Evolutionary conservation across 2,329 filamentous ascomycete genomes (phyloP).

Genomic region (Diaporthe helianthi): DNA sequence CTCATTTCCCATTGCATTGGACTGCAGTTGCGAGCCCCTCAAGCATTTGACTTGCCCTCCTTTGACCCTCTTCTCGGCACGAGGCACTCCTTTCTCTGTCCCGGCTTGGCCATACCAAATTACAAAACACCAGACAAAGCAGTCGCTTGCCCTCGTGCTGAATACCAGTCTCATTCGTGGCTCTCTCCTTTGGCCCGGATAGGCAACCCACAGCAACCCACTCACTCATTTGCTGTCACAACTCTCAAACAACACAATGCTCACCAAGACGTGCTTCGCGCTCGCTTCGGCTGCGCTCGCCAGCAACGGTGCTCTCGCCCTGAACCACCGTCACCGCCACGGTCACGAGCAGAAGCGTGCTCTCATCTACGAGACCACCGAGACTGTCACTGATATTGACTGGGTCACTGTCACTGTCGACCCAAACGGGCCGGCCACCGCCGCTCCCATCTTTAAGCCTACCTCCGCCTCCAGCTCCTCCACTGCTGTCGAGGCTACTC

Average conservation of each 20-base stretch:
- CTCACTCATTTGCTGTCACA: neutral
- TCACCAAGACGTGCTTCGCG: constrained; percentile 50
- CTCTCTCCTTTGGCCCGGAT: neutral
- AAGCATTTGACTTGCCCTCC: constrained; percentile 24
- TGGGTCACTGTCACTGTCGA: constrained; percentile 54
- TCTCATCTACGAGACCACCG: constrained; percentile 43
- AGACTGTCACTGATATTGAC: constrained; percentile 46
- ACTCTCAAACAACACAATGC: constrained; percentile 47
- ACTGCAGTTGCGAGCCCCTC: neutral
- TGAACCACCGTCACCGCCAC: constrained; percentile 52
- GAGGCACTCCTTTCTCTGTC: constrained; percentile 30
- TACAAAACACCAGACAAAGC: constrained; percentile 26
- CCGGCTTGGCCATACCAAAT: neutral
- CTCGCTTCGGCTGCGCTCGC: constrained; percentile 53
- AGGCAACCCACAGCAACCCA: constrained; percentile 8
- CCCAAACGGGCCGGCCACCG: constrained; percentile 37
- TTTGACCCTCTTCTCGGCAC: constrained; percentile 27
- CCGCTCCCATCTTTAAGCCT: constrained; percentile 36
- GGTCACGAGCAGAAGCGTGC: constrained; percentile 45
- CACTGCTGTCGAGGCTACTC: constrained; percentile 4
- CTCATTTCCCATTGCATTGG: constrained; percentile 27
- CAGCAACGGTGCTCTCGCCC: constrained; percentile 50
- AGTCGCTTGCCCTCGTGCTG: neutral
- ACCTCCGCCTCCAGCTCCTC: constrained; percentile 22
- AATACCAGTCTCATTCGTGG: neutral